Evolutionary conservation across 352 stramenopile genomes (phyloP), one percentile per base, ranked within the genome.

Genomic region (Thalassiosira exigua): DNA sequence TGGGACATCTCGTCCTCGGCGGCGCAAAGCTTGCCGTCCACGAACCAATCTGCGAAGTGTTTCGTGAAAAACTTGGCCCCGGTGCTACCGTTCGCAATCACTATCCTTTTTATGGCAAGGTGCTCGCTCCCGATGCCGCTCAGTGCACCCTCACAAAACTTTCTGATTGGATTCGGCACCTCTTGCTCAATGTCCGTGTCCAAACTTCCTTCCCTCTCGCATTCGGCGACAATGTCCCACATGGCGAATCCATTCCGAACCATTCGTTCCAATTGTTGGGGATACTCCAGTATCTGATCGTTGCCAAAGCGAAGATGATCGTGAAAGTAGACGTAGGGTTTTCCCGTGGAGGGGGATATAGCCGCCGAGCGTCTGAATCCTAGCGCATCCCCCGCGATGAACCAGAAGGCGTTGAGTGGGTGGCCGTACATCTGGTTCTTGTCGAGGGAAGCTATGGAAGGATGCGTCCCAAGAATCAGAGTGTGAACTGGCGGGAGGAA

Each of bases 371-470:
- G 46, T 44, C 87, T 76, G 76, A 92, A 92, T 24, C 81, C 77
- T 11, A 92, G 50, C 51, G 70, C 77, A 70, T 92, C 87, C 26
- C 87, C 87, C 4, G 81, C 87, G 50, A 92, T 89, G 73, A 85
- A 92, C 84, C 84, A 92, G 77, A 92, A 92, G 19, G 87, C 84
- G 69, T 91, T 91, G 30, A 84, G 64, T n/a, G 76, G 67, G 72
- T 90, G 73, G 19, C 53, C 82, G 68, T 77, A 92, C 46, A 89
- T 87, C 83, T 88, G 60, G 46, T 75, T 67, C 69, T 83, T 62
- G 30, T 75, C 48, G 0, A 91, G 70, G 17, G 79, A 90, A 21
- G 53, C 62, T 29, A 83, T 74, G 0, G 79, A 90, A 32, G 87
- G 87, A 75, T 92, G 82, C 27, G 87, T 91, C 12, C 87, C 87